Conservation (phyloP, 371 early-diverging fungal species). For the Mucor sp. region DNA sequence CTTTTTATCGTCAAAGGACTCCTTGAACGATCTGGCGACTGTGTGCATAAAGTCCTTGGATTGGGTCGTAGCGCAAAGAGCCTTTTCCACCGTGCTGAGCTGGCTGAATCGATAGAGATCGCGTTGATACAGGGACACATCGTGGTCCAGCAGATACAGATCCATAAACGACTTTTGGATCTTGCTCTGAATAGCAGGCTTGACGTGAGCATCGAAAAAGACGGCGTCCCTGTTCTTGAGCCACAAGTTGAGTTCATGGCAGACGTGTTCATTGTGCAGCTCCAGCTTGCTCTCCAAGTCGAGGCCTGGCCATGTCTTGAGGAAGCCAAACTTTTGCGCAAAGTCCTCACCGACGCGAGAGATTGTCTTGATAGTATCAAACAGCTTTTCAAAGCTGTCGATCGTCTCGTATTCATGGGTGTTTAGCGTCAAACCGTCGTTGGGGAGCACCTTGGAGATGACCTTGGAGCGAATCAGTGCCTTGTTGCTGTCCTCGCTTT, state of each 20-base stretch:
- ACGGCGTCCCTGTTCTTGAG: constrained; percentile 50
- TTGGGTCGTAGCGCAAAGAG: constrained; percentile 42
- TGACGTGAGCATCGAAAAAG: constrained; percentile 47
- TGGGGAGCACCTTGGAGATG: constrained; percentile 14
- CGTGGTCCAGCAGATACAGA: constrained; percentile 43
- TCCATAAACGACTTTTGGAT: constrained; percentile 57
- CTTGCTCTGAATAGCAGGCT: constrained; percentile 54
- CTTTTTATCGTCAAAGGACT: constrained; percentile 20
- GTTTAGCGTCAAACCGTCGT: constrained; percentile 12
- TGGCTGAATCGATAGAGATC: constrained; percentile 34
- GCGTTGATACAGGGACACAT: constrained; percentile 33
- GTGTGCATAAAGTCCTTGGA: constrained; percentile 30
- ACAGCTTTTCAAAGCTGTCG: constrained; percentile 38
- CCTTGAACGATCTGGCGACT: constrained; percentile 34
- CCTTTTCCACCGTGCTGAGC: constrained; percentile 46
- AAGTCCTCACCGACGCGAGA: neutral
- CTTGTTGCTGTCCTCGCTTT: constrained; percentile 7
- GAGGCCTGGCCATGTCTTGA: constrained; percentile 30
- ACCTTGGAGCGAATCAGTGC: constrained; percentile 31
- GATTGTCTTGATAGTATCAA: constrained; percentile 23
- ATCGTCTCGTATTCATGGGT: constrained; percentile 45
- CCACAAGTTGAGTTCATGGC: constrained; percentile 63
- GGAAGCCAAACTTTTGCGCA: constrained; percentile 19
- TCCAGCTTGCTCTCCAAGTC: constrained; percentile 23
- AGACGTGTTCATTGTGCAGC: constrained; percentile 33